These are phyloP conservation scores for Lachancea waltii DNA, from an alignment of 805 yeast genomes.

Conservation along the genomic window DNA sequence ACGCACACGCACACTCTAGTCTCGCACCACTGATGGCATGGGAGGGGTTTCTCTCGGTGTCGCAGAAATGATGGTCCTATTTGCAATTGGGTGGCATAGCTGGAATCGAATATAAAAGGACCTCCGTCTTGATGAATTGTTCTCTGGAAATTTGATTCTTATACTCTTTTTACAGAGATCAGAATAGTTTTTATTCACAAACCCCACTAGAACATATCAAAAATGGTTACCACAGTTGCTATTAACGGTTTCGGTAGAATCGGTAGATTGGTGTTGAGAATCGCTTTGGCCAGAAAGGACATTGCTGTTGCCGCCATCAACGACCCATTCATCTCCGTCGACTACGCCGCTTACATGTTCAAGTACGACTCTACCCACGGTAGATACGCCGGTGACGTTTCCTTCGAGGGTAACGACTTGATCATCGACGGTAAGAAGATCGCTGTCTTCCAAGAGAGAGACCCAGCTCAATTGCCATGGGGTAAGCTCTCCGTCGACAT, in stretches of 20 bases:
- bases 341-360: conserved; percentile 69
- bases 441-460: conserved; percentile 55
- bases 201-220: conserved; percentile 8
- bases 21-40: conserved; percentile 1
- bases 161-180: no score
- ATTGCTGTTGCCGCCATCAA: conserved; percentile 59
- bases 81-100: not conserved
- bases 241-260: conserved; percentile 71
- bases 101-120: conserved; percentile 2
- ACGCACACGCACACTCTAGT: no score
- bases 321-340: conserved; percentile 62
- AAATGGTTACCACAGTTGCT: conserved; percentile 40
- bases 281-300: conserved; percentile 46
- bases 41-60: no score
- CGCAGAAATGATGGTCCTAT: not conserved
- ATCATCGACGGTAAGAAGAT: conserved; percentile 47
- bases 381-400: conserved; percentile 52
- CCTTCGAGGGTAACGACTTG: conserved; percentile 44
- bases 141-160: no score
- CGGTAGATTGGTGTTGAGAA: conserved; percentile 62
- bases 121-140: not conserved
- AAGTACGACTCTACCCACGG: conserved; percentile 72
- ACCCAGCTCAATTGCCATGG: conserved; percentile 66
- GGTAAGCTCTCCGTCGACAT: conserved; percentile 54
- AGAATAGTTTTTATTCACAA: conserved; percentile 9